Percentiles rank a stretch among this genome's conserved stretches.
Conservation (phyloP, 2,329 filamentous ascomycete species). For the Alternaria arborescens region DNA sequence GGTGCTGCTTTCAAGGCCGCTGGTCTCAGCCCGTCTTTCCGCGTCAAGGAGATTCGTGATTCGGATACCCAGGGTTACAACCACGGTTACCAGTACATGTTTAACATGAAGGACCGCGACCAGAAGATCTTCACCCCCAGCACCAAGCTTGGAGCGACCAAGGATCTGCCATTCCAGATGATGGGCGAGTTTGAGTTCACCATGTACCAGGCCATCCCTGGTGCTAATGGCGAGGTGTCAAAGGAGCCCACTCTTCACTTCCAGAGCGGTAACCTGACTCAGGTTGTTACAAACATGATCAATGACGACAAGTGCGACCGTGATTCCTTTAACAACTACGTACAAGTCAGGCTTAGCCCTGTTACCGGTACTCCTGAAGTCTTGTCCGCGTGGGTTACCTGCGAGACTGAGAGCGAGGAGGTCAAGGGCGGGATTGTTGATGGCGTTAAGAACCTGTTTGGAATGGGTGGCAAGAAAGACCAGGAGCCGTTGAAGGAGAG, state of each 20-base stretch:
- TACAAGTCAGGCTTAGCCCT: conserved; percentile 75
- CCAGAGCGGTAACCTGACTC: conserved; percentile 84
- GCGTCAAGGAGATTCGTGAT: conserved; percentile 93
- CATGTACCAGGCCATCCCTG: conserved; percentile 77
- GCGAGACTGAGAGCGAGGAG: conserved; percentile 75
- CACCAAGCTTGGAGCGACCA: conserved; percentile 78
- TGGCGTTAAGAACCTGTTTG: conserved; percentile 94
- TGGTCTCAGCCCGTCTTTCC: conserved; percentile 90
- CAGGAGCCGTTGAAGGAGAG: conserved; percentile 72
- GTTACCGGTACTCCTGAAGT: conserved; percentile 84
- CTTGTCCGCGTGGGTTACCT: conserved; percentile 78
- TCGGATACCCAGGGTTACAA: conserved; percentile 79
- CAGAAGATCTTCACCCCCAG: conserved; percentile 84
- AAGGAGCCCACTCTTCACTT: conserved; percentile 73
- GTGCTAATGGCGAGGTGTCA: conserved; percentile 52
- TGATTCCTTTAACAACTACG: conserved; percentile 80
- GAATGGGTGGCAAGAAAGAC: conserved; percentile 90
- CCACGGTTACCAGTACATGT: conserved; percentile 77
- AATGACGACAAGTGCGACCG: conserved; percentile 80
- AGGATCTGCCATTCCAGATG: conserved; percentile 85
- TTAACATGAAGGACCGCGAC: conserved; percentile 72
- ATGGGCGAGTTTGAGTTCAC: conserved; percentile 80
- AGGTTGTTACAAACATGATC: conserved; percentile 78
- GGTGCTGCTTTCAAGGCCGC: conserved; percentile 95
- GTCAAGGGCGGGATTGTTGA: conserved; percentile 86